phyloP scores from a whole-genome alignment of 768 basidiomycete species.

The Rhizopogon vulgaris region DNA sequence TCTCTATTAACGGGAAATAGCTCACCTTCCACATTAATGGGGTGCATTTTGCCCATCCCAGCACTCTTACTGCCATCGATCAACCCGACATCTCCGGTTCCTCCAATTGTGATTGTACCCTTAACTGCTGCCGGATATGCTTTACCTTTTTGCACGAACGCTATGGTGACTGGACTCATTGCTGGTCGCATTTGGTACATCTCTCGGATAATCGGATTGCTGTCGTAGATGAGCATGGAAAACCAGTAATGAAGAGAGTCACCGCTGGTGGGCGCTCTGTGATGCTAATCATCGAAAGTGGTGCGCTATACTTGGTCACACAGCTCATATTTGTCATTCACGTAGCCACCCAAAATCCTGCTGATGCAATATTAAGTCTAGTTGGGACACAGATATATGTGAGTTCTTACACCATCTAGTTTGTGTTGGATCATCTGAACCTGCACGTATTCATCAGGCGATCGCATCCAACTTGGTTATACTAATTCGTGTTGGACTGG shows the following conservation, averaged over 20 bases:
- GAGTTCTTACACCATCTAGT: background rate
- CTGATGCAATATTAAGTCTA: conserved; percentile 20
- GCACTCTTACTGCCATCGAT: background rate
- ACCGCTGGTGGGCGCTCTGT: conserved; percentile 9
- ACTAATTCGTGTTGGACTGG: conserved; percentile 13
- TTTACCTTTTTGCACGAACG: conserved; percentile 30
- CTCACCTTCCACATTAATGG: background rate
- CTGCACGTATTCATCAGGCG: background rate
- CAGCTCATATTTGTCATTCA: conserved; percentile 27
- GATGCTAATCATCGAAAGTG: conserved; percentile 25
- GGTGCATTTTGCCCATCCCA: background rate
- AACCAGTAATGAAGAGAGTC: background rate
- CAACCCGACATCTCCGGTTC: background rate
- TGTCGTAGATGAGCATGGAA: background rate
- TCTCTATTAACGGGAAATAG: background rate
- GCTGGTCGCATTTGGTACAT: conserved; percentile 25
- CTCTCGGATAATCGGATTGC: conserved; percentile 5
- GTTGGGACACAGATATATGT: conserved; percentile 27
- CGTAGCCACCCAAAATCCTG: conserved; percentile 22
- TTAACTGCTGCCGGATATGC: conserved; percentile 22
- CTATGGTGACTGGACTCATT: conserved; percentile 29
- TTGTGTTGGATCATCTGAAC: background rate
- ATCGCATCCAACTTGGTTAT: conserved; percentile 16
- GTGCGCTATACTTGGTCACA: conserved; percentile 22
- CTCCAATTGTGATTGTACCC: conserved; percentile 21